Evolutionary conservation across 2,329 filamentous ascomycete genomes (phyloP).

Genomic region (Delphinella strobiligena): DNA sequence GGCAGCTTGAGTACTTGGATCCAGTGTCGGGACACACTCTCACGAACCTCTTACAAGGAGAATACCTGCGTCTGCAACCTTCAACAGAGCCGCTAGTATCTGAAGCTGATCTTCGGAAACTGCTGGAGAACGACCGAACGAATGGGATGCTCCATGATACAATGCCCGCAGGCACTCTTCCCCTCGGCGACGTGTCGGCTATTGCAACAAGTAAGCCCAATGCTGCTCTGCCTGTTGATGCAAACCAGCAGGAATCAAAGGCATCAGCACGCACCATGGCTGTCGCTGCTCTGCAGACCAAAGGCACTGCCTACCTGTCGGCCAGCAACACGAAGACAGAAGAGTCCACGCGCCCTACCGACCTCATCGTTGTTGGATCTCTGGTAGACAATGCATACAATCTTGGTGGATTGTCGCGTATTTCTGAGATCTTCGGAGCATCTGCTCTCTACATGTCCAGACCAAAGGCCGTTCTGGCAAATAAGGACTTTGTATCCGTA

Average conservation of each 20-base stretch:
- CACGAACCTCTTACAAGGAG: constrained; percentile 32
- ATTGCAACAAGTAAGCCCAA: constrained; percentile 1
- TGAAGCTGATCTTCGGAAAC: constrained; percentile 26
- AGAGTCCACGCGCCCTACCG: too few species aligned
- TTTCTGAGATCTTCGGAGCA: constrained; percentile 40
- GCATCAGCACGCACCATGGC: constrained; percentile 9
- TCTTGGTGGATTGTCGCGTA: constrained; percentile 37
- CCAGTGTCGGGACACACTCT: constrained; percentile 31
- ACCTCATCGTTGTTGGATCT: constrained; percentile 37
- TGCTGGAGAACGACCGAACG: constrained; percentile 20
- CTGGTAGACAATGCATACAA: constrained; percentile 39
- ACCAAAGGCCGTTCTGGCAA: constrained; percentile 26
- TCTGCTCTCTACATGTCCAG: constrained; percentile 31
- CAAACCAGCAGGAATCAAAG: constrained; percentile 7
- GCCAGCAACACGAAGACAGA: too few species aligned
- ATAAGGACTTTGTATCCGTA: constrained; percentile 38
- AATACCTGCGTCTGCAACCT: constrained; percentile 31
- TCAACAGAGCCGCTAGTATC: constrained; percentile 26
- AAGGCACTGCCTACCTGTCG: constrained; percentile 33
- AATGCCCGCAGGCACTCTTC: constrained; percentile 19
- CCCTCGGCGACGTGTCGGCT: constrained; percentile 16
- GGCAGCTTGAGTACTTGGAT: constrained; percentile 30
- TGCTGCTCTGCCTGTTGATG: constrained; percentile 3
- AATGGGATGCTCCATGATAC: background rate
- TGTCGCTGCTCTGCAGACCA: constrained; percentile 35